Base-by-base conservation (phyloP, 2,329 filamentous ascomycete genomes). In the Plenodomus lindquistii region DNA sequence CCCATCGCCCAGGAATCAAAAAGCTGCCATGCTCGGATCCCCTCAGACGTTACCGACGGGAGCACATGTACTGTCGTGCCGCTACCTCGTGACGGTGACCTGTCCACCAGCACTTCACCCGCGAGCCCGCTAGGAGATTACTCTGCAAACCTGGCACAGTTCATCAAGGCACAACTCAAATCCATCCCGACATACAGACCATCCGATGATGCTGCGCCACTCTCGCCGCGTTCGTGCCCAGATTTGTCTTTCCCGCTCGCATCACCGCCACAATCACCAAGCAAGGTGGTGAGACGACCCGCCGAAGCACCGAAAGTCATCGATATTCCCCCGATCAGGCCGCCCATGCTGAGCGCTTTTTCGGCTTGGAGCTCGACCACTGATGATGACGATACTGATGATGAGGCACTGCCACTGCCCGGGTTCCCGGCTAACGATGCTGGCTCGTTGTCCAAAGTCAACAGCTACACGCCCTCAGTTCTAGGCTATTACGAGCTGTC, bases 361-460 rank as follows among this genome's bases (percentile, higher is more conserved):
- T 72, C 69, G 11, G 68, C 60, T 1, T 72, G 69, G 69, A 72
- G 69, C 49, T 71, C 69, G 3, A 63, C 68, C 1, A 31, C 27
- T 13, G 27, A 31, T n/a, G 68, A 70, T 37, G 69, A 71, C 13
- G 67, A 65, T 5, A 61, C 53, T 8, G 62, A 63, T 27, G 64
- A 65, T 17, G 68, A 70, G 18, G 54, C 44, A 13, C 50, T 50
- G 17, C 52, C 58, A 1, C 21, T 65, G 2, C 57, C 62, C 5
- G 54, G 57, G 2, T 43, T 50, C 10, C 47, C 55, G 13, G 20
- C 40, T 11, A 40, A 48, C 15, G 45, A 34, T 2, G 43, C 41
- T 4, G 47, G 34, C 6, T n/a, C 37, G 16, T 22, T 48, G 2
- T 58, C 55, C 24, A 63, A 55, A 34, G 41, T 44, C 1, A 63